These are phyloP conservation scores for Rubus idaeus DNA, from an alignment of 306 rosid species.

Conservation along the genomic window DNA sequence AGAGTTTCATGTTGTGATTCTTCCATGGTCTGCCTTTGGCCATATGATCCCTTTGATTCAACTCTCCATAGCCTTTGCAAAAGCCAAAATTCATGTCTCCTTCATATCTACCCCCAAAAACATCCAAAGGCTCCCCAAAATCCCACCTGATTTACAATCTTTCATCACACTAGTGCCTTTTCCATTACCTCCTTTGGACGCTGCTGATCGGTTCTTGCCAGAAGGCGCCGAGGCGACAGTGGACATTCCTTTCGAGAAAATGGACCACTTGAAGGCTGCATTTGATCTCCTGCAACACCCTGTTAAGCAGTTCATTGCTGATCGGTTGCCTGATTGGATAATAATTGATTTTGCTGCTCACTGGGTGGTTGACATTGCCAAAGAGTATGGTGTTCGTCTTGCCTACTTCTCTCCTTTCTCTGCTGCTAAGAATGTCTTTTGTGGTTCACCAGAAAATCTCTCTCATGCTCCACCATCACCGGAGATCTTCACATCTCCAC, in stretches of 20 bases:
- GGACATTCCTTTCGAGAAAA: conserved; percentile 1
- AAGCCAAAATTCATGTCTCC: conserved; percentile 24
- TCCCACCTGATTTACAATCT: not conserved
- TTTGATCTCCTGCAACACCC: conserved; percentile 1
- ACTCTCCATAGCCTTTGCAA: conserved; percentile 24
- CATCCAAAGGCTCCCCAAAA: conserved; percentile 19
- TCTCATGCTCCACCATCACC: not conserved
- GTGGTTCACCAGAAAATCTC: conserved; percentile 5
- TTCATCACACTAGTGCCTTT: conserved; percentile 1
- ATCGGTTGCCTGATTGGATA: conserved; percentile 12
- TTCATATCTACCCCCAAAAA: conserved; percentile 25
- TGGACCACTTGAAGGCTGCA: not conserved
- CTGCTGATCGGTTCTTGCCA: not conserved
- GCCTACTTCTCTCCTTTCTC: conserved; percentile 2
- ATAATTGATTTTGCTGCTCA: not conserved
- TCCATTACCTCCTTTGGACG: conserved; percentile 8
- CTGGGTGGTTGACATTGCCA: conserved; percentile 4
- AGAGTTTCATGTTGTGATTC: conserved; percentile 14
- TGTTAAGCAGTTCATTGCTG: not conserved
- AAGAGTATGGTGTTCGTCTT: not conserved
- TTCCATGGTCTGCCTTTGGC: conserved; percentile 36
- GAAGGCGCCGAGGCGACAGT: conserved; percentile 8
- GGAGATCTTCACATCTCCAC: not conserved
- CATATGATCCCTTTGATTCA: conserved; percentile 14
- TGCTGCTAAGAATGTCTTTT: not conserved